phyloP scores from a whole-genome alignment of 1,139 yeast species.

The Nadsonia starkeyi-henricii region DNA sequence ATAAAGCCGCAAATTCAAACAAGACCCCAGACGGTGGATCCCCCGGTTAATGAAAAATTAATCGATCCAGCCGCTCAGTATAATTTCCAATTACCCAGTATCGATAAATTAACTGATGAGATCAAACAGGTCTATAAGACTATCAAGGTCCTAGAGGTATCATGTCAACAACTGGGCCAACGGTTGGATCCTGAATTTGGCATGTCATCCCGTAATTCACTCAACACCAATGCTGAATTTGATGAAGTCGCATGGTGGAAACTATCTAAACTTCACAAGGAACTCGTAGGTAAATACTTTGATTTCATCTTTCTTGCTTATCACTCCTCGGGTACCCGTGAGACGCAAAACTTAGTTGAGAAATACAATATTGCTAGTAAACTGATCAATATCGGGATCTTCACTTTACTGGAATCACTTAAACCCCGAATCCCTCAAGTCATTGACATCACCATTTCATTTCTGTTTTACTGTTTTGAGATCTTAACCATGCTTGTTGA shows the following conservation, averaged over 20 bases:
- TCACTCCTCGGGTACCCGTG: slow-evolving; percentile 16
- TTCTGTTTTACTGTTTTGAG: slow-evolving; percentile 17
- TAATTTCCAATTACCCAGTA: not conserved
- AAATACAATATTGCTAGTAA: slow-evolving; percentile 21
- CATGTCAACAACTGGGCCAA: not conserved
- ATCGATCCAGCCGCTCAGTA: not conserved
- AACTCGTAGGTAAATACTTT: slow-evolving; percentile 17
- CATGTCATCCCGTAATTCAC: not conserved
- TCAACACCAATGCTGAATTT: slow-evolving; percentile 1
- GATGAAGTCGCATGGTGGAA: slow-evolving; percentile 12
- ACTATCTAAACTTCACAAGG: slow-evolving; percentile 13
- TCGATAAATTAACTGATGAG: not conserved
- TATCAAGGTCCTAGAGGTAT: not conserved
- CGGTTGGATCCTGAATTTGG: not conserved
- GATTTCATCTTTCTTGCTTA: slow-evolving; percentile 19
- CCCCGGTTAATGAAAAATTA: not conserved
- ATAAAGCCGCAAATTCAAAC: no score
- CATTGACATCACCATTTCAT: slow-evolving; percentile 15
- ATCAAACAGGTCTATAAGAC: not conserved
- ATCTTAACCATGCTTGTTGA: slow-evolving; percentile 19
- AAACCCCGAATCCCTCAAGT: slow-evolving; percentile 15
- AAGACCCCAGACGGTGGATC: not conserved
- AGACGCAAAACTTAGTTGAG: slow-evolving; percentile 15
- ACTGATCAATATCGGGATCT: slow-evolving; percentile 23
- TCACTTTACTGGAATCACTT: slow-evolving; percentile 18